phyloP scores from a whole-genome alignment of 169 alveolate species.

The Cyclospora cayetanensis region DNA sequence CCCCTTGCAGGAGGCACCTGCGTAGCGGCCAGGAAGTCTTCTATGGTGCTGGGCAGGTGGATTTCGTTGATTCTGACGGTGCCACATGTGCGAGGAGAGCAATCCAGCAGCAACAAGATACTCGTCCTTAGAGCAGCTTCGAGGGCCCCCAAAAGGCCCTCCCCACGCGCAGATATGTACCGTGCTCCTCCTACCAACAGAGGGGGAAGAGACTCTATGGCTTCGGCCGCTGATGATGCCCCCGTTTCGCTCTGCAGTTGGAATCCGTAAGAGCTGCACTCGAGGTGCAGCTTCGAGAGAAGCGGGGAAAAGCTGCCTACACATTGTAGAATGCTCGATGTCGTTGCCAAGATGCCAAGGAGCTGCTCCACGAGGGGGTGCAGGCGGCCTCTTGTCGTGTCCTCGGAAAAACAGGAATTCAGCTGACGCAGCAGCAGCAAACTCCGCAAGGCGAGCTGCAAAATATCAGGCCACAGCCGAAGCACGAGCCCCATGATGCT shows the following conservation, averaged over 20 bases:
- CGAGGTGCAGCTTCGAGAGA: background rate
- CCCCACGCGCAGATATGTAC: constrained; percentile 14
- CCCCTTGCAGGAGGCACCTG: background rate
- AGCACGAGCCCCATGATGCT: constrained; percentile 23
- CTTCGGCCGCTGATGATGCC: background rate
- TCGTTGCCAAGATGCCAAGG: background rate
- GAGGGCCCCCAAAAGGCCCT: constrained; percentile 30
- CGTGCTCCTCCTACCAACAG: constrained; percentile 57
- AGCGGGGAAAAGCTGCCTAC: constrained; percentile 25
- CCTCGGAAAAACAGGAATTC: constrained; percentile 41
- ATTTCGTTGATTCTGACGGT: background rate
- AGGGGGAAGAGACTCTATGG: constrained; percentile 42
- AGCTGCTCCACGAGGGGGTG: constrained; percentile 36
- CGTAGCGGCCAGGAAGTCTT: constrained; percentile 66
- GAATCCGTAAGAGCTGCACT: background rate
- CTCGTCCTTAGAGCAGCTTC: constrained; percentile 56
- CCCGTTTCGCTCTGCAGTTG: background rate
- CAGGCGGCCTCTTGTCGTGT: background rate
- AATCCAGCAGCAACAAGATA: constrained; percentile 44
- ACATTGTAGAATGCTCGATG: background rate
- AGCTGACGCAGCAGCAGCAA: constrained; percentile 63
- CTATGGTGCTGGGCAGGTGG: constrained; percentile 46
- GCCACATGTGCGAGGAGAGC: background rate
- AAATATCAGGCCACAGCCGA: constrained; percentile 67
- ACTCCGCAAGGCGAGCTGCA: constrained; percentile 50